These are phyloP conservation scores for Corymbia calophylla DNA, from an alignment of 441 rosid genomes.

Conservation along the genomic window DNA sequence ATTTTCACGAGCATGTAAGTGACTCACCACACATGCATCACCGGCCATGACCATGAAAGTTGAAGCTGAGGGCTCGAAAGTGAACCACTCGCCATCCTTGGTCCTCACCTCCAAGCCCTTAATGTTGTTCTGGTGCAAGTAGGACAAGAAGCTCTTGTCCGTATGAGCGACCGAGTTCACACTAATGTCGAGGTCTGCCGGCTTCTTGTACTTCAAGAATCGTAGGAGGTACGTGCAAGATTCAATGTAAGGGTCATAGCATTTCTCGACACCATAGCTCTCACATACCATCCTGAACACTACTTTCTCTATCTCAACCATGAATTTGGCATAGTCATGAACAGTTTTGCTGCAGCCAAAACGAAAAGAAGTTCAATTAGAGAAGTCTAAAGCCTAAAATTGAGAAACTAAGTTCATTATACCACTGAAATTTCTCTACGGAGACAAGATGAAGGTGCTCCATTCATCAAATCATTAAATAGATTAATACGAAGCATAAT, in stretches of 20 bases:
- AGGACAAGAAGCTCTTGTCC: constrained; percentile 60
- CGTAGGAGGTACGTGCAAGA: constrained; percentile 55
- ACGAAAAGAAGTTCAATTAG: not conserved
- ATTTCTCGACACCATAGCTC: constrained; percentile 51
- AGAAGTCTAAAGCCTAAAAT: not conserved
- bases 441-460: not conserved
- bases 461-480: not conserved
- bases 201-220: constrained; percentile 35
- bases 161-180: constrained; percentile 45
- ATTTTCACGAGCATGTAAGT: not conserved
- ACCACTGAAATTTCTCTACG: not conserved
- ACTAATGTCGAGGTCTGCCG: constrained; percentile 21
- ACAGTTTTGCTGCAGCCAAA: constrained; percentile 31
- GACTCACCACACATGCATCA: constrained; percentile 53
- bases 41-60: constrained; percentile 53
- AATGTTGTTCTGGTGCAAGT: constrained; percentile 57
- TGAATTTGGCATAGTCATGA: constrained; percentile 17
- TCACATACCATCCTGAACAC: constrained; percentile 53
- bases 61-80: constrained; percentile 35
- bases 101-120: constrained; percentile 45
- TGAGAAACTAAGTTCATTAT: not conserved
- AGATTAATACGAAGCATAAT: not conserved
- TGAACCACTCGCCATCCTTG: constrained; percentile 43
- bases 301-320: constrained; percentile 30
- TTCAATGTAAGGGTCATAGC: constrained; percentile 24